phyloP scores from a whole-genome alignment of 768 basidiomycete species.

The Tubosaeta sp. region DNA sequence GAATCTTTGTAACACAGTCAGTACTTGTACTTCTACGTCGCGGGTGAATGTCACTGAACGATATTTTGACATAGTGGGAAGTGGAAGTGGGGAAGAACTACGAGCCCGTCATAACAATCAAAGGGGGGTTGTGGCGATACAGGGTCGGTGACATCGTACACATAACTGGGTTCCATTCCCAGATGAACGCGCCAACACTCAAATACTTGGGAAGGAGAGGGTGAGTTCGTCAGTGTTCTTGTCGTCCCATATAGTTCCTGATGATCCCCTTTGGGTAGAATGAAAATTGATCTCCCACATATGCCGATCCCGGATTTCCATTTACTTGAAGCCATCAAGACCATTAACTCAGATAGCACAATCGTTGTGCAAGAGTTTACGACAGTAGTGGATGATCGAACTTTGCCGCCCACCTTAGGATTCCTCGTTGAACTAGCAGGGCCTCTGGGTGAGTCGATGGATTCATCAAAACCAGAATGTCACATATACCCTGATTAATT shows the following conservation, averaged over 20 bases:
- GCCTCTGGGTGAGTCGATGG: slow-evolving; percentile 8
- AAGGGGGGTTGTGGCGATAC: slow-evolving; percentile 23
- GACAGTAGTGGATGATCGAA: slow-evolving; percentile 6
- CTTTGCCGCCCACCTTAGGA: neutral
- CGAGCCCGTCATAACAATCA: slow-evolving; percentile 19
- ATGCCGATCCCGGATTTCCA: slow-evolving; percentile 8
- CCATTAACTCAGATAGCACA: neutral
- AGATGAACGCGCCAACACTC: slow-evolving; percentile 9
- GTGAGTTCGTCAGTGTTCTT: too few species aligned
- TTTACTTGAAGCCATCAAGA: slow-evolving; percentile 2
- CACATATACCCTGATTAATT: too few species aligned
- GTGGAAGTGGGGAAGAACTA: slow-evolving; percentile 16
- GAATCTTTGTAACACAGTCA: slow-evolving; percentile 16
- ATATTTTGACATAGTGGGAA: slow-evolving; percentile 11
- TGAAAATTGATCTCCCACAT: slow-evolving; percentile 5
- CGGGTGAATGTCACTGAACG: neutral
- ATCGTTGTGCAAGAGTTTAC: slow-evolving; percentile 13
- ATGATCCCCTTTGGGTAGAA: neutral
- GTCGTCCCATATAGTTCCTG: too few species aligned
- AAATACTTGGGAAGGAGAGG: slow-evolving; percentile 12
- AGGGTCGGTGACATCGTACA: slow-evolving; percentile 16
- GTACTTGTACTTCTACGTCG: neutral
- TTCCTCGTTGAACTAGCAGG: slow-evolving; percentile 16
- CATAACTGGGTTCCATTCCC: slow-evolving; percentile 13
- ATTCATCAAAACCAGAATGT: too few species aligned